Base-by-base conservation (phyloP, 2,329 filamentous ascomycete genomes). In the Aspergillus sp. region DNA sequence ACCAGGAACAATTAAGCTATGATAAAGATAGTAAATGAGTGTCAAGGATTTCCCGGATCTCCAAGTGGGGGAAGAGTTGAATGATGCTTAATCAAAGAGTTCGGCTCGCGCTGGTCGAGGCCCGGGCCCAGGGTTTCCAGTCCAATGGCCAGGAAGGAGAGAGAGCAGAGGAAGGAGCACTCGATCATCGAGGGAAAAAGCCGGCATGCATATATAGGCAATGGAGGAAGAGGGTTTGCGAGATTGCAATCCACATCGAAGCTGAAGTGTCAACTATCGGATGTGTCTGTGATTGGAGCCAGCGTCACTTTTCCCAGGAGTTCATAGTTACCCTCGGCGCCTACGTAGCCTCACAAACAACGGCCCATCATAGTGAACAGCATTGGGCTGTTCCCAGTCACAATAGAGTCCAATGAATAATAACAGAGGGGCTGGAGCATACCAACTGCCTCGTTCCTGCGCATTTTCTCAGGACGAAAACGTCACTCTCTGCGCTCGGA, bases 21-120 rank as follows among this genome's bases (percentile, higher is more conserved):
- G n/a, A 22, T 53, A 53, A 48, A 48, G 51, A 54, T 54, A 47
- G 40, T 40, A 40, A 47, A 46, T 27, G 17, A 34, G 40, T 33
- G 34, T 47, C 27, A 27, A 37, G 24, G 30, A 22, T 22, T 13
- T 17, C 27, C 5, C 59, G 50, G 54, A n/a, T 37, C 56, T 39
- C n/a, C 40, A 42, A 46, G 50, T 50, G 41, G 57, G 63, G 60
- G 60, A 57, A 37, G 58, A 30, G 50, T 33, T 19, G 52, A 56
- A 58, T 30, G 34, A 41, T 51, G 49, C 39, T 51, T 34, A 30
- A 44, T 42, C 49, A 41, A 51, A 41, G n/a, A 27, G 39, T 46
- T 37, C 41, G 44, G 51, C 27, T 53, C 41, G 51, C 45, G 40
- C 30, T 53, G 51, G 51, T 53, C 41, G 51, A 53, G 40, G 41